Evolutionary conservation across 192 early-diverging fungal species (phyloP), one percentile per base, ranked within the genome.

Genomic region (Coemansia sp.): DNA sequence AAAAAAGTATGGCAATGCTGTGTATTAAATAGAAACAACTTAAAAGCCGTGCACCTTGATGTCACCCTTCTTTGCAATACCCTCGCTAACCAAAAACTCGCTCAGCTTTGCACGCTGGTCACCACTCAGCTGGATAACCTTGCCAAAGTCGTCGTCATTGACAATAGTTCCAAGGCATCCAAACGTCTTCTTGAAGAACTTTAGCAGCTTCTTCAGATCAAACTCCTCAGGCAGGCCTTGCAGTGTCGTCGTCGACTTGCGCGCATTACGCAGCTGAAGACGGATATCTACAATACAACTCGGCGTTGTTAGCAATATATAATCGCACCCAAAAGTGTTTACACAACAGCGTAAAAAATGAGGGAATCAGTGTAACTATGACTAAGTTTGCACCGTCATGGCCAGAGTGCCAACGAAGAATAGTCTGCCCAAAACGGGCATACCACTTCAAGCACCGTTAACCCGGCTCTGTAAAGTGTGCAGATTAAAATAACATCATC

Each of bases 31-130:
- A 44, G 15, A 61, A 38, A 20, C 28, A 57, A 47, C 1, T 76
- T 93, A 98, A 89, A 97, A 96, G 78, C 96, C 96, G 87, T 98
- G 96, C 50, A 97, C 79, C 85, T 95, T 92, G 77, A 98, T 88
- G 67, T 90, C 81, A 48, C 86, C 84, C 82, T 92, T 95, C 70
- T 84, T 89, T 53, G 86, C 85, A 65, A 98, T 95, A 2, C 82
- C 87, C 71, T 94, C 85, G 12, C 77, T 62, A 40, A 84, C 76
- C 17, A 98, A 82, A 78, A 98, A 96, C 65, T 86, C 78, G 57
- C 78, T 80, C 57, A 95, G 84, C 74, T 92, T 91, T 46, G 82
- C 60, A 63, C 96, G 89, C 75, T 98, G 95, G 85, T 98, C 96
- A 54, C 96, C 96, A 53, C 89, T 87, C 40, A 98, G 83, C 85